Evolutionary conservation across 2,329 filamentous ascomycete genomes (phyloP).

Genomic region (Dissoconium aciculare): DNA sequence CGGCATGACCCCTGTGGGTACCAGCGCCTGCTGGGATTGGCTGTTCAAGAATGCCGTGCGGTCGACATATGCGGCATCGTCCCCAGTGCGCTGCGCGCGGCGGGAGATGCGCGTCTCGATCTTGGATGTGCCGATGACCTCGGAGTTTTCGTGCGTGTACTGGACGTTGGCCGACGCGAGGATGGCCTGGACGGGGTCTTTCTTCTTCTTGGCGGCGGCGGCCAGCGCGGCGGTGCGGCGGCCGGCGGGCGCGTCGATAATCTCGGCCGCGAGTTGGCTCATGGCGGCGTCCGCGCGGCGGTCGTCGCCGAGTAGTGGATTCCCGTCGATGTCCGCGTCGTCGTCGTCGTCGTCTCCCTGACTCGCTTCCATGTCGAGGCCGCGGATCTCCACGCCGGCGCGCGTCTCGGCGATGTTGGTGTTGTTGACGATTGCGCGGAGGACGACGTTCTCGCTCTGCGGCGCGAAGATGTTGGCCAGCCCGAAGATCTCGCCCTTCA

Average conservation of each 20-base stretch:
- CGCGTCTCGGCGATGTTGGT: slow-evolving; percentile 91
- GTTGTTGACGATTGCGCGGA: slow-evolving; percentile 95
- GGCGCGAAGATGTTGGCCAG: slow-evolving; percentile 76
- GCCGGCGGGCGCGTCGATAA: slow-evolving; percentile 29
- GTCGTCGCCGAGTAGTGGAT: slow-evolving; percentile 26
- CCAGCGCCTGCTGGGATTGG: not conserved
- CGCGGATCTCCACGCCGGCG: slow-evolving; percentile 66
- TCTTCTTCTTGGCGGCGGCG: slow-evolving; percentile 25
- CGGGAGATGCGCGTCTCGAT: slow-evolving; percentile 76
- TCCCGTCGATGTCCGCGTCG: not conserved
- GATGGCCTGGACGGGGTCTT: slow-evolving; percentile 76
- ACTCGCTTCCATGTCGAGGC: slow-evolving; percentile 58
- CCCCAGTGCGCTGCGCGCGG: slow-evolving; percentile 50
- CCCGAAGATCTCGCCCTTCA: slow-evolving; percentile 90
- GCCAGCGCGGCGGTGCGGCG: slow-evolving; percentile 17
- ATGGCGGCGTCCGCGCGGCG: slow-evolving; percentile 49
- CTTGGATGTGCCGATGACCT: slow-evolving; percentile 83
- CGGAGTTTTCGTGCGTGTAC: slow-evolving; percentile 92
- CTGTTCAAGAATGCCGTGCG: slow-evolving; percentile 7
- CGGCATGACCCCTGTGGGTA: no score
- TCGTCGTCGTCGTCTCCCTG: slow-evolving; percentile 33
- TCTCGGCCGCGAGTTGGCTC: slow-evolving; percentile 53
- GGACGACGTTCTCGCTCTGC: slow-evolving; percentile 59
- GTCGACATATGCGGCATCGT: slow-evolving; percentile 35
- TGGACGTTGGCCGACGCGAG: slow-evolving; percentile 75